phyloP scores from a whole-genome alignment of 495 filamentous ascomycete species.

The Penicillium cosmopolitanum region DNA sequence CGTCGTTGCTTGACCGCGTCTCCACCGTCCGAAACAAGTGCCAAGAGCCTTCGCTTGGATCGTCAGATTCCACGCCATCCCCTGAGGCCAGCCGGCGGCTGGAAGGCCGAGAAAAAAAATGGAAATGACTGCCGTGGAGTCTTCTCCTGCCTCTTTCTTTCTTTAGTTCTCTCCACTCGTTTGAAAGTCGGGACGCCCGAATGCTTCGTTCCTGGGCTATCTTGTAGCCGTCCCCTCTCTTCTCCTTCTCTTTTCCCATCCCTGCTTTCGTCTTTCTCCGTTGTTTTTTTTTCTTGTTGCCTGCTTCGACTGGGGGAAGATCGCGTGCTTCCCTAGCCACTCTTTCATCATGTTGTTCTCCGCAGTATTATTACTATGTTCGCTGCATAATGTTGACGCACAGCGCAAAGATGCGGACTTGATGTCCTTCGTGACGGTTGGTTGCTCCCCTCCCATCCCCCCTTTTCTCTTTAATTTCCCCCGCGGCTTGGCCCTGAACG shows the following conservation, averaged over 20 bases:
- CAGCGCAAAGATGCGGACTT: conserved; percentile 39
- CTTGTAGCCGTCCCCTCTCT: conserved; percentile 16
- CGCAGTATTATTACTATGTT: conserved; percentile 32
- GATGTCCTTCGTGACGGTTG: conserved; percentile 47
- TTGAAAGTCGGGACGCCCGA: conserved; percentile 25
- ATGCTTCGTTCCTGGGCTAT: conserved; percentile 23
- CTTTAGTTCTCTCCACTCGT: conserved; percentile 19
- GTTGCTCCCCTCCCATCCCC: conserved; percentile 3
- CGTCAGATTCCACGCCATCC: conserved; percentile 33
- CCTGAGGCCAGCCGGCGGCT: conserved; percentile 5
- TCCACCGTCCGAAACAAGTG: conserved; percentile 37
- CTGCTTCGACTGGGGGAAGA: conserved; percentile 22
- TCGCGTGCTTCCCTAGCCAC: conserved; percentile 33
- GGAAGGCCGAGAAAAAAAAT: neutral
- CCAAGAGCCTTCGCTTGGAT: conserved; percentile 37
- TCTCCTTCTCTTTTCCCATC: conserved; percentile 10
- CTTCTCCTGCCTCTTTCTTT: conserved; percentile 15
- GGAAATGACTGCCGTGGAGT: neutral
- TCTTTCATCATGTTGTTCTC: conserved; percentile 39
- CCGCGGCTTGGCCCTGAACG: neutral
- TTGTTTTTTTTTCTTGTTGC: conserved; percentile 9
- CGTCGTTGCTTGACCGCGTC: conserved; percentile 5
- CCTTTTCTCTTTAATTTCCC: neutral
- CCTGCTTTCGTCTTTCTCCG: conserved; percentile 10
- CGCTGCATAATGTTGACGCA: conserved; percentile 31